A percentile compares a stretch with the other conserved stretches of the same genome.
These are phyloP conservation scores for Aquilaria yunnanensis DNA, from an alignment of 345 rosid species.

Conservation along the genomic window DNA sequence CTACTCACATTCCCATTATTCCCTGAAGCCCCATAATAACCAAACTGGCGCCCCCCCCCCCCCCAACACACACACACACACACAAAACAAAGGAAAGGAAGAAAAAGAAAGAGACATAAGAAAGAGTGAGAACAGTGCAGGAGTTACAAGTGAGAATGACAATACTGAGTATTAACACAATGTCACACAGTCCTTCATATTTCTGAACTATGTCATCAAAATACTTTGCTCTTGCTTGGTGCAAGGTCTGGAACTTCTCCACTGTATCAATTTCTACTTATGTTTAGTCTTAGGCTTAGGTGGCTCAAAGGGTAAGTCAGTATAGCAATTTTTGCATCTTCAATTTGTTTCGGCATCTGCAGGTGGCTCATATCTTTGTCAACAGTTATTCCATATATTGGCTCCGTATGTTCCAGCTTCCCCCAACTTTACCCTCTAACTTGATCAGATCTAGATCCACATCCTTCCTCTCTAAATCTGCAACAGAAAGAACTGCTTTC, in stretches of 20 bases:
- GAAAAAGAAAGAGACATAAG: background rate
- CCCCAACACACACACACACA: background rate
- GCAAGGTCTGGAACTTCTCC: constrained; percentile 90
- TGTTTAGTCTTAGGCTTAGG: constrained; percentile 99
- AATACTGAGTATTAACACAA: background rate
- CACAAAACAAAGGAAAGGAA: background rate
- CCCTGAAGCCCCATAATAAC: no score
- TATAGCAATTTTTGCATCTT: constrained; percentile 91
- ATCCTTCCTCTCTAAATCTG: constrained; percentile 92
- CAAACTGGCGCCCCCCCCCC: no score
- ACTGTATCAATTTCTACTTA: constrained; percentile 97
- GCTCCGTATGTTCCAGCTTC: constrained; percentile 86
- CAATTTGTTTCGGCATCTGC: constrained; percentile 91
- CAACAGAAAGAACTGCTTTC: constrained; percentile 92
- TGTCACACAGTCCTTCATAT: constrained; percentile 54
- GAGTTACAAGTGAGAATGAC: background rate
- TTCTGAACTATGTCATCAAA: constrained; percentile 92
- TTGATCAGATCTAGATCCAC: constrained; percentile 87
- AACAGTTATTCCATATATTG: constrained; percentile 74
- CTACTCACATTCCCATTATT: background rate
- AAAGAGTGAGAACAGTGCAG: no score
- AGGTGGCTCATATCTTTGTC: constrained; percentile 99
- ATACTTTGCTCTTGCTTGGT: constrained; percentile 83
- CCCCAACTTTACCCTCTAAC: constrained; percentile 93
- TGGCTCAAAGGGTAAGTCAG: constrained; percentile 98